A percentile compares a stretch with the other conserved stretches of the same genome.
phyloP scores from a whole-genome alignment of 441 rosid species.

The Populus hybrid region DNA sequence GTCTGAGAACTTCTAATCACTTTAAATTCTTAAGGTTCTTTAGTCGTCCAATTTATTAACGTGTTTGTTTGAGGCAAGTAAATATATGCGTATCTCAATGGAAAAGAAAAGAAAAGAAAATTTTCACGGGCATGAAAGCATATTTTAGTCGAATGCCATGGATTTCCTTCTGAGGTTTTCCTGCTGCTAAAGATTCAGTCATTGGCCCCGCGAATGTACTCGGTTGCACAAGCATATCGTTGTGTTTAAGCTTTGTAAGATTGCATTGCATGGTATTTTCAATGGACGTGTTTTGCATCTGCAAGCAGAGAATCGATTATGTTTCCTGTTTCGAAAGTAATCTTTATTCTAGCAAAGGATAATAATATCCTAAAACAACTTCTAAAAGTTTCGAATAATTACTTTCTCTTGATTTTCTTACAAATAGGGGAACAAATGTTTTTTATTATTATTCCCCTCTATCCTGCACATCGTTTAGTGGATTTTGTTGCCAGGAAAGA shows the following conservation, averaged over 20 bases:
- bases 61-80: background rate
- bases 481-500: background rate
- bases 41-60: background rate
- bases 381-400: background rate
- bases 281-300: background rate
- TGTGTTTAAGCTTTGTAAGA: background rate
- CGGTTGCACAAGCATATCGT: background rate
- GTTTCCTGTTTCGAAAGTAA: background rate
- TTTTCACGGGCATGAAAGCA: background rate
- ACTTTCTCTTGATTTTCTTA: too few species aligned
- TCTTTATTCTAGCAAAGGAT: background rate
- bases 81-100: background rate
- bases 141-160: background rate
- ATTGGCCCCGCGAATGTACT: background rate
- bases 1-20: too few species aligned
- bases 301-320: constrained; percentile 5
- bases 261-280: background rate
- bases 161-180: background rate
- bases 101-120: background rate
- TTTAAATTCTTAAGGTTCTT: too few species aligned
- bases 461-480: background rate
- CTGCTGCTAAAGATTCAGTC: background rate
- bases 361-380: background rate
- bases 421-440: background rate
- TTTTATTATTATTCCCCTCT: background rate